Conservation (phyloP, 1,284 basidiomycete genomes). For the Malassezia restricta region DNA sequence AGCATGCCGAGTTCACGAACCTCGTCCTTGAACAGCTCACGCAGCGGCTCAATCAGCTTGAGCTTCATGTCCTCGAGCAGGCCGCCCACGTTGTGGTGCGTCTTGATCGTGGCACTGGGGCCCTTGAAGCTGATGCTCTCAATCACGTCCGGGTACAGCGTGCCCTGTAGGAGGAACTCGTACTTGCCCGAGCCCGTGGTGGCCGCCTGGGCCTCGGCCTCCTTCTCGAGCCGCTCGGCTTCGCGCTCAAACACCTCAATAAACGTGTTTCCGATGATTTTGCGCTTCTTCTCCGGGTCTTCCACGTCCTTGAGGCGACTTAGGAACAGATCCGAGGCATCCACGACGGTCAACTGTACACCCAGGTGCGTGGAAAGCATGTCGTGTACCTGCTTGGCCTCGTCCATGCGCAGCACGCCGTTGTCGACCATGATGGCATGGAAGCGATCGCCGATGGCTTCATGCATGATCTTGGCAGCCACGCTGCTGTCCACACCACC, state of each 20-base stretch:
- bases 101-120: constrained; percentile 97
- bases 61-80: constrained; percentile 95
- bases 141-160: constrained; percentile 96
- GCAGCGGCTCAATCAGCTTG: constrained; percentile 91
- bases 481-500: constrained; percentile 97
- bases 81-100: constrained; percentile 97
- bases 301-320: constrained; percentile 76
- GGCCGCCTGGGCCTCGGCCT: constrained; percentile 59
- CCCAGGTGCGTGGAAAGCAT: constrained; percentile 90
- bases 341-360: constrained; percentile 89
- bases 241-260: constrained; percentile 94
- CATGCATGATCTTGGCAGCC: constrained; percentile 97
- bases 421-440: constrained; percentile 99
- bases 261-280: constrained; percentile 98
- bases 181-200: constrained; percentile 61
- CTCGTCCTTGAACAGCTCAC: constrained; percentile 99
- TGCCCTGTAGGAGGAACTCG: constrained; percentile 96
- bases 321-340: constrained; percentile 88
- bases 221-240: constrained; percentile 75
- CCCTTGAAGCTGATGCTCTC: constrained; percentile 99
- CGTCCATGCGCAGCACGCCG: constrained; percentile 83
- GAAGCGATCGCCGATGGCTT: constrained; percentile 91
- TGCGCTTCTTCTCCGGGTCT: constrained; percentile 93
- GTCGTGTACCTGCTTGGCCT: constrained; percentile 81
- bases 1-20: constrained; percentile 84